Conservation (phyloP, 208 protist genomes). For the Trypanosoma mega region DNA sequence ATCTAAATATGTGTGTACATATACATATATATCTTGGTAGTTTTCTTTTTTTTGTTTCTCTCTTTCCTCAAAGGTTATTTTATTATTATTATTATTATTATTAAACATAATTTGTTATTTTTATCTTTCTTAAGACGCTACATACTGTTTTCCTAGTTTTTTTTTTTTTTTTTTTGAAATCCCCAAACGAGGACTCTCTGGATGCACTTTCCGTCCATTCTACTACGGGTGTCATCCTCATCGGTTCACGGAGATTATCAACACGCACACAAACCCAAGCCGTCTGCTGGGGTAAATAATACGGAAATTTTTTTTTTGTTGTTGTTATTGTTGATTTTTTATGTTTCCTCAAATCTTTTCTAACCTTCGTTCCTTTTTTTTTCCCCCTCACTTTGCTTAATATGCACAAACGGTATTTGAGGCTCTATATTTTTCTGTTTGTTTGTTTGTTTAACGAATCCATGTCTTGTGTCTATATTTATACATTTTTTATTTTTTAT, state of each 20-base stretch:
- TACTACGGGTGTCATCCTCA: constrained; percentile 34
- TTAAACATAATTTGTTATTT: too few relatives aligned
- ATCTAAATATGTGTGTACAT: too few relatives aligned
- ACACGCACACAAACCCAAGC: background rate
- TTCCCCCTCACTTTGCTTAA: background rate
- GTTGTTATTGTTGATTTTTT: background rate
- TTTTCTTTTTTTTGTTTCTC: too few relatives aligned
- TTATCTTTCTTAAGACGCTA: background rate
- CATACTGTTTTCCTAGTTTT: background rate
- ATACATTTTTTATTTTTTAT: too few relatives aligned
- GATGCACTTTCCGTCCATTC: constrained; percentile 28
- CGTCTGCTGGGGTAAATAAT: background rate
- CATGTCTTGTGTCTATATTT: too few relatives aligned
- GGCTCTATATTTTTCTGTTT: too few relatives aligned
- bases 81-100: too few relatives aligned
- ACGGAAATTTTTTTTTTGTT: background rate
- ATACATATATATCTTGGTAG: too few relatives aligned
- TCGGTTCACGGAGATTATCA: constrained; percentile 41
- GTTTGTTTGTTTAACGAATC: too few relatives aligned
- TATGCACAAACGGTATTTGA: too few relatives aligned
- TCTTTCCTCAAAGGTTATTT: too few relatives aligned
- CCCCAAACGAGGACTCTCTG: constrained; percentile 42
- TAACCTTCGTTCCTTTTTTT: constrained; percentile 4
- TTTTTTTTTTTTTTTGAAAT: background rate
- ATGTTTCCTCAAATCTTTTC: constrained; percentile 9